phyloP scores from a whole-genome alignment of 306 rosid species.

The Lagenaria siceraria region DNA sequence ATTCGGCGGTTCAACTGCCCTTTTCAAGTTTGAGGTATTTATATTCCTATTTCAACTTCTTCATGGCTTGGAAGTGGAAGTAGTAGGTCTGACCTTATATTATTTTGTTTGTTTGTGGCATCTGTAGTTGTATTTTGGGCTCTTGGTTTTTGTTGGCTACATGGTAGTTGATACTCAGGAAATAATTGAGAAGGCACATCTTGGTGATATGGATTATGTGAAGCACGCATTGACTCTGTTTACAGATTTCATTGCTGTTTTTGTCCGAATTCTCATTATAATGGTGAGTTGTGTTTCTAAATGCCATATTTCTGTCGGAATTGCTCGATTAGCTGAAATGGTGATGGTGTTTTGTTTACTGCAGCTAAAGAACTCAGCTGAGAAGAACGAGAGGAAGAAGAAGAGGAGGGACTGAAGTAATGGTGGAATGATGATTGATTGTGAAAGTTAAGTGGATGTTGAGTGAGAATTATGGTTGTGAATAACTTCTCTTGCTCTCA shows the following conservation, averaged over 20 bases:
- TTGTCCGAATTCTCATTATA: conserved; percentile 58
- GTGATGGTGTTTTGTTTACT: background rate
- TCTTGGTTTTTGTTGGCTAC: conserved; percentile 69
- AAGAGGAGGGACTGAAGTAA: conserved; percentile 21
- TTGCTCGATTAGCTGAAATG: background rate
- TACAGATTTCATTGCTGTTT: conserved; percentile 62
- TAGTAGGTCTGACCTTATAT: background rate
- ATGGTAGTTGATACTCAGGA: conserved; percentile 76
- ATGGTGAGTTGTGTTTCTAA: conserved; percentile 32
- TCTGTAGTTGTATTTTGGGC: conserved; percentile 82
- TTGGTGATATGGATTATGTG: conserved; percentile 70
- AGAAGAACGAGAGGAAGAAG: conserved; percentile 53
- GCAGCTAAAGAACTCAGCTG: conserved; percentile 51
- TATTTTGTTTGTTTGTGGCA: background rate
- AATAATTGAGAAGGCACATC: conserved; percentile 73
- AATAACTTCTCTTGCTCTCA: too few relatives aligned
- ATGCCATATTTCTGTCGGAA: background rate
- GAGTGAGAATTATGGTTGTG: too few relatives aligned
- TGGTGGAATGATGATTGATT: too few relatives aligned
- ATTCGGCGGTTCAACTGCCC: conserved; percentile 62
- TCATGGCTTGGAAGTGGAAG: background rate
- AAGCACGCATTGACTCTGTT: conserved; percentile 77
- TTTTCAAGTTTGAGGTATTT: conserved; percentile 73
- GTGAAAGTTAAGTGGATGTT: too few relatives aligned
- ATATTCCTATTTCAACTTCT: background rate